Evolutionary conservation across 1,139 yeast genomes (phyloP).

Genomic region (Protomyces inundatus): DNA sequence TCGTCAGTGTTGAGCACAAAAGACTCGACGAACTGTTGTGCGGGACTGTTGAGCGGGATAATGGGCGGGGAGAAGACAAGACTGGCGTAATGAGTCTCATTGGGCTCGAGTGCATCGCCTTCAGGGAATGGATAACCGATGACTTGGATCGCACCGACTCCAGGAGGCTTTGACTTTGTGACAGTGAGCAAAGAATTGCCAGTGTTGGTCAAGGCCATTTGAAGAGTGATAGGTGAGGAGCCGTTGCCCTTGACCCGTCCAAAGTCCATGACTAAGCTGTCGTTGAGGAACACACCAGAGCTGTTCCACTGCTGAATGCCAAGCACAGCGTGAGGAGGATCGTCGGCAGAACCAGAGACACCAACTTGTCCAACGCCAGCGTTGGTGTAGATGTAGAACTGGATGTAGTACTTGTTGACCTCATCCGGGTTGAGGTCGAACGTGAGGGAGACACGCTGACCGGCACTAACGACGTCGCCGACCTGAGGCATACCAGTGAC

Average conservation of each 20-base stretch:
- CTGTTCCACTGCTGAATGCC: slow-evolving; percentile 2
- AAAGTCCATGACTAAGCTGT: neutral
- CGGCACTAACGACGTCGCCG: neutral
- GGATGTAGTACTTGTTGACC: neutral
- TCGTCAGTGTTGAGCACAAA: neutral
- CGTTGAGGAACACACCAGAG: neutral
- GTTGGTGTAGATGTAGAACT: neutral
- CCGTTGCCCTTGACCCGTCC: neutral
- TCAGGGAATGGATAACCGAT: neutral
- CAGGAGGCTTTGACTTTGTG: slow-evolving; percentile 6
- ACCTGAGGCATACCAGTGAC: neutral
- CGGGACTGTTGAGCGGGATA: neutral
- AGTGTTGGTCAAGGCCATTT: neutral
- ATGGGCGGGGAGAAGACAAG: neutral
- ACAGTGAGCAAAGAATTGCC: neutral
- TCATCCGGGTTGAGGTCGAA: neutral
- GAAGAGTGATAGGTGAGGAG: neutral
- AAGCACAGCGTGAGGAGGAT: neutral
- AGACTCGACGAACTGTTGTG: neutral
- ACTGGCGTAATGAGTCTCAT: neutral
- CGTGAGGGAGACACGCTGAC: neutral
- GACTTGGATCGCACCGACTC: neutral
- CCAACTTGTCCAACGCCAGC: neutral
- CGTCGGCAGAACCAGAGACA: slow-evolving; percentile 9
- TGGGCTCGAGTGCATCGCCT: neutral